A percentile compares a stretch with the other conserved stretches of the same genome.
Conservation (phyloP, 2,329 filamentous ascomycete species). For the Pseudogymnoascus pannorum region DNA sequence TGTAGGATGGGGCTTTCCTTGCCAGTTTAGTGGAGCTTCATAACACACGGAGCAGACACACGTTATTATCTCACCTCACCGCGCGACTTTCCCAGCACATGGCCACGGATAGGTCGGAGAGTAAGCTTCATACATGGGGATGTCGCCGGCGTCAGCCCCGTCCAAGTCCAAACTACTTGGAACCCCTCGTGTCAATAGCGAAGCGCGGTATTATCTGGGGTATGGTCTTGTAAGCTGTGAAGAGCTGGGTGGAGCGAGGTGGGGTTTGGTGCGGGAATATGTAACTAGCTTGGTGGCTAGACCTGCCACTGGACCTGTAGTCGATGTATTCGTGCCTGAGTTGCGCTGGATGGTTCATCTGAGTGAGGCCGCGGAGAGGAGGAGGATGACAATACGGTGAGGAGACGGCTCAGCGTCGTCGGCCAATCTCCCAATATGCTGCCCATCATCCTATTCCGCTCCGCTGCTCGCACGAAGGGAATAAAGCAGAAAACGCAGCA, state of each 20-base stretch:
- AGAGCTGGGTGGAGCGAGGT: background rate
- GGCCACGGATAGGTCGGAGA: background rate
- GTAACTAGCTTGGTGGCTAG: background rate
- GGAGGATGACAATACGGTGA: background rate
- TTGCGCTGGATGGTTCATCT: background rate
- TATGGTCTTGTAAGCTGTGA: background rate
- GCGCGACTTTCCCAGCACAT: background rate
- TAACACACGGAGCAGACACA: background rate
- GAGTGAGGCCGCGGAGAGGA: background rate
- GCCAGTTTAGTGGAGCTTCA: background rate
- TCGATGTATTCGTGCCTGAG: background rate
- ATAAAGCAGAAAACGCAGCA: background rate
- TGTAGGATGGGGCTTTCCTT: background rate
- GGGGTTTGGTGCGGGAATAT: background rate
- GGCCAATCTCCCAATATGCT: background rate
- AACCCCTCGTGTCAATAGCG: constrained; percentile 1
- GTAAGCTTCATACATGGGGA: background rate
- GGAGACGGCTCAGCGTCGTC: background rate
- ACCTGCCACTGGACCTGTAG: background rate
- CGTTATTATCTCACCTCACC: background rate
- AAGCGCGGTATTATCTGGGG: background rate
- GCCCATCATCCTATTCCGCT: background rate
- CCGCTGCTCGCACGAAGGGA: background rate
- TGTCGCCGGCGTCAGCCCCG: background rate
- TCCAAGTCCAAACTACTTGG: background rate